Percentiles rank a stretch among this genome's conserved stretches.
phyloP scores from a whole-genome alignment of 768 basidiomycete species.

The Tulasnella sp. region DNA sequence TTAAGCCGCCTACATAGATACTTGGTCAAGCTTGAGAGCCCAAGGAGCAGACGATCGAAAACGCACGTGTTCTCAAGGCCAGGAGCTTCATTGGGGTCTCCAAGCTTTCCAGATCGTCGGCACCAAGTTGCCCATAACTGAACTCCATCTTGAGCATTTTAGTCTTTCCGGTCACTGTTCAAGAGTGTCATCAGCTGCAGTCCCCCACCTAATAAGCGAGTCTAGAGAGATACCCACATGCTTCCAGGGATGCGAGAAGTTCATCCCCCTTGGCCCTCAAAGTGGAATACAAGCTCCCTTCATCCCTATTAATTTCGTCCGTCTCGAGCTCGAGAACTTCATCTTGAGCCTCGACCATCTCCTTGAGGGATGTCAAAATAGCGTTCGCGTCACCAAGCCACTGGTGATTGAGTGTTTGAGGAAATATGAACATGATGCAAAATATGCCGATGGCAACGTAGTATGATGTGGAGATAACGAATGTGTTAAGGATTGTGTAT shows the following conservation, averaged over 20 bases:
- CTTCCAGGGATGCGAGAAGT: not conserved
- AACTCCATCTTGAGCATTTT: slow-evolving; percentile 21
- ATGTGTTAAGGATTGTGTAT: slow-evolving; percentile 19
- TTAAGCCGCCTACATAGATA: slow-evolving; percentile 36
- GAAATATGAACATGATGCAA: slow-evolving; percentile 15
- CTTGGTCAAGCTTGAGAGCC: slow-evolving; percentile 10
- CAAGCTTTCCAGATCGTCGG: slow-evolving; percentile 41
- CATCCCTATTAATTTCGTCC: not conserved
- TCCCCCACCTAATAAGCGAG: not conserved
- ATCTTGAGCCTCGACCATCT: slow-evolving; percentile 11
- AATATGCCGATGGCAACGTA: slow-evolving; percentile 13
- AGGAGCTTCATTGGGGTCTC: slow-evolving; percentile 39
- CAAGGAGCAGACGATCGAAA: not conserved
- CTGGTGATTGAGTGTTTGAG: slow-evolving; percentile 20
- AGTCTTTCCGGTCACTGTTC: slow-evolving; percentile 14
- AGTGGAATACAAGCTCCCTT: not conserved
- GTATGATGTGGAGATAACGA: slow-evolving; percentile 22
- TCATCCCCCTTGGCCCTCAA: not conserved
- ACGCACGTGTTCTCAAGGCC: slow-evolving; percentile 40
- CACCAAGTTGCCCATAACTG: slow-evolving; percentile 16
- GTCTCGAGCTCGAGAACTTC: slow-evolving; percentile 2
- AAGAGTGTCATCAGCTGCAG: not conserved
- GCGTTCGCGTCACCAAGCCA: slow-evolving; percentile 1
- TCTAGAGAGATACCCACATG: not conserved
- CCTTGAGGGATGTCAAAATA: not conserved